Base-by-base conservation (phyloP, 768 basidiomycete species). In the Phylloporus arenicola region DNA sequence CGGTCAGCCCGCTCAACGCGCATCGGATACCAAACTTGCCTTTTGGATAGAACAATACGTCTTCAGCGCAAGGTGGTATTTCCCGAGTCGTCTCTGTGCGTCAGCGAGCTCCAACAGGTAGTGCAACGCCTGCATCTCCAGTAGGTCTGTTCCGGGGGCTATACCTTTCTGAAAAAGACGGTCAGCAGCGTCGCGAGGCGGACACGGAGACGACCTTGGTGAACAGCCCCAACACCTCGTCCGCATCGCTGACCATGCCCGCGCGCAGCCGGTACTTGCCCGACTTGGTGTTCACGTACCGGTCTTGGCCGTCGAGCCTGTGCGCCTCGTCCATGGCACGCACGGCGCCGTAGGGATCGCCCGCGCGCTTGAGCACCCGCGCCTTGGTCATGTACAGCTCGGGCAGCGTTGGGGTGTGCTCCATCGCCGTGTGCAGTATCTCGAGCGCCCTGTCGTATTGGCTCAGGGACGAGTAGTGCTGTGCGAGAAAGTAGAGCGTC, bases 111-210 rank as follows among this genome's bases (percentile, higher is more conserved):
- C 93, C 16, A 77, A 67, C 20, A 98, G 72, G 69, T 88, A 96
- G 58, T 93, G 80, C 41, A 94, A 65, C 22, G 91, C 92, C 66
- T 99, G 96, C 91, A 99, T 92, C 53, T 98, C 95, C 57, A 92
- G 85, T 30, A 98, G 72, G 68, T 99, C 96, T 9, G 78, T 72
- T 3, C 79, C 80, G 16, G 92, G 86, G 45, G 79, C 75, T 0
- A 90, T 81, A 60, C 92, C 94, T 82, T 95, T 97, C 92, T 95
- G 64, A 34, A 47, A 25, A 16, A n/a, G 6, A 25, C n/a, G 5
- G 35, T 65, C 53, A 63, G 48, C 22, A 14, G 35, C 12, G 17
- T 20, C 24, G n/a, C 25, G 24, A 29, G 41, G 22, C 35, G 14
- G 33, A 39, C 3, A 2, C 25, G 9, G 3, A 16, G 33, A 20